Base-by-base conservation (phyloP, 202 grass and related monocot genomes). In the Saccharum hybrid region DNA sequence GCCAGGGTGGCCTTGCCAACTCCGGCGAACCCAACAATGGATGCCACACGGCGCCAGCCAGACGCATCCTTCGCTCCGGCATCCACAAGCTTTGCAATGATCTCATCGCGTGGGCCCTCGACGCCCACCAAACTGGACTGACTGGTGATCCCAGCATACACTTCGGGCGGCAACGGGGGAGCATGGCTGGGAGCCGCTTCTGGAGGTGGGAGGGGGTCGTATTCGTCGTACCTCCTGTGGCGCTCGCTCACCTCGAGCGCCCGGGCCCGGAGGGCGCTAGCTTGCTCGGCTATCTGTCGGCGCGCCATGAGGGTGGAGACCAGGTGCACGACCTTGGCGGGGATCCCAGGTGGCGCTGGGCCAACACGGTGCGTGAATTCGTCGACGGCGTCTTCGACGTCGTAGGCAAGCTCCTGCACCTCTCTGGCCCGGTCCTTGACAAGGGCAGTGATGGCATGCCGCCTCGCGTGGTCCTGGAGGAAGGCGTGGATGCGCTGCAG, bases 1-100 rank as follows among this genome's bases (percentile, higher is more conserved):
- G 72, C 72, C 1, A 74, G 48, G 48, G 46, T 74, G 48, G 72
- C 37, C 72, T 74, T 74, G 31, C 72, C 72, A 2, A 74, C 49
- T 5, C 48, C 48, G 1, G 51, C 33, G 0, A 75, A 59, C 22
- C 72, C 51, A 75, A 59, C 51, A 2, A 75, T 75, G 33, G 72
- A 75, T 2, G 51, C 72, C 2, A 75, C 72, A 19, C 72, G 72
- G 22, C 31, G 51, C 31, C 18, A 31, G 33, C 33, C 51, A 75
- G 18, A 38, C 10, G 30, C 49, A 54, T 59, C 0, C 9, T 14
- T 23, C 4, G 18, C 36, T 12, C 15, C 18, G 8, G 28, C 72
- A 75, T 3, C 7, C 0, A 2, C 13, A 15, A 59, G 51, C 51
- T 75, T 75, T 21, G 10, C 51, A 39, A 59, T 75, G 5, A 75